Conservation (phyloP, 768 basidiomycete genomes). For the Suillus subluteus region DNA sequence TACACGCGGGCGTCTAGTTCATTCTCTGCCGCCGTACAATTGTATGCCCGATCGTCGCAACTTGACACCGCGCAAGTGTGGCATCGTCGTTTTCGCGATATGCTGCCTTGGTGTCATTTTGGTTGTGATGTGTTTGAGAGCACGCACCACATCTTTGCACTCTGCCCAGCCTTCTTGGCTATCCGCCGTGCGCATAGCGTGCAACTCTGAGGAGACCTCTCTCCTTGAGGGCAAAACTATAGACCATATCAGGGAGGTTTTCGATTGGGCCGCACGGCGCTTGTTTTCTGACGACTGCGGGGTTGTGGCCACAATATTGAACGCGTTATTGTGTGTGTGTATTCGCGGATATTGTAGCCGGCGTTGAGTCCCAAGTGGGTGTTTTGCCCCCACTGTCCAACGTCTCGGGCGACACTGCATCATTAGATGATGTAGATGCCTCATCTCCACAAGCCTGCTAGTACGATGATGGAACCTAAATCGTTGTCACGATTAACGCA, state of each 20-base stretch:
- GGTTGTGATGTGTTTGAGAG: not conserved
- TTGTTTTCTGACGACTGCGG: not conserved
- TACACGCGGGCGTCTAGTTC: not conserved
- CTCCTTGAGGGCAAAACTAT: not conserved
- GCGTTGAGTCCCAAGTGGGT: not conserved
- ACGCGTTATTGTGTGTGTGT: not conserved
- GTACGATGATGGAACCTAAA: not conserved
- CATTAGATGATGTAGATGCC: too few relatives aligned
- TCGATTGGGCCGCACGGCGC: not conserved
- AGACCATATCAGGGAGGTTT: not conserved
- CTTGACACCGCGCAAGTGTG: not conserved
- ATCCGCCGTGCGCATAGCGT: not conserved
- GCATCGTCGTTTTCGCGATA: not conserved
- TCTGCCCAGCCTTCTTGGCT: not conserved
- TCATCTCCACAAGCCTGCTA: too few relatives aligned
- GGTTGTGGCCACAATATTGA: not conserved
- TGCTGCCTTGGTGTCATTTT: not conserved
- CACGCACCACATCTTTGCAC: not conserved
- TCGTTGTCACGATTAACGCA: not conserved
- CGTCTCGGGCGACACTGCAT: not conserved
- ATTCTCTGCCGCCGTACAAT: not conserved
- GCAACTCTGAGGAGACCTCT: not conserved
- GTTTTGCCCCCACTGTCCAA: not conserved
- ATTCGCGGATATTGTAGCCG: not conserved
- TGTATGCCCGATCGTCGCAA: not conserved